Percentiles rank a stretch among this genome's conserved stretches.
Conservation (phyloP, 352 stramenopile species). For the Pythium guiyangense region DNA sequence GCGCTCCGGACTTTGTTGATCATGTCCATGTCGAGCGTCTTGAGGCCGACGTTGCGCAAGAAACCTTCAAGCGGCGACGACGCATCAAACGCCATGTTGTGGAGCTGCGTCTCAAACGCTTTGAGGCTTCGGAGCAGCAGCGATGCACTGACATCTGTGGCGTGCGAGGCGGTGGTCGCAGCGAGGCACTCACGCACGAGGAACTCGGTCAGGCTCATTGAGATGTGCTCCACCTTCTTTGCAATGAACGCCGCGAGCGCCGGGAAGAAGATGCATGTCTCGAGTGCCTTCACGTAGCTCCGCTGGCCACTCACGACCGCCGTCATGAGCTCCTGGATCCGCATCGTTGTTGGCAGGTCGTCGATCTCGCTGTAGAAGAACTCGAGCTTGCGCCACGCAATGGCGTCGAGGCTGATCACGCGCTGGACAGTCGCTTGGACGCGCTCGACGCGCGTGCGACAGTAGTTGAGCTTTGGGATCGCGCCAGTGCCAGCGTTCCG, state of each 20-base stretch:
- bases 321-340: conserved; percentile 10
- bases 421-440: conserved; percentile 10
- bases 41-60: conserved; percentile 13
- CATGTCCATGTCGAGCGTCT: conserved; percentile 14
- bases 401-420: conserved; percentile 9
- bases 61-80: conserved; percentile 11
- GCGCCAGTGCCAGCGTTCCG: conserved; percentile 7
- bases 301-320: conserved; percentile 8
- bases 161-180: neutral
- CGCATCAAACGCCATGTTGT: neutral
- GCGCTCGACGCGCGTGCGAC: conserved; percentile 10
- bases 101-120: conserved; percentile 1
- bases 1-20: conserved; percentile 13
- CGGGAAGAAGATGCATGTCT: conserved; percentile 13
- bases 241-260: conserved; percentile 6
- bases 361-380: conserved; percentile 14
- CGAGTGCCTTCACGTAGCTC: conserved; percentile 8
- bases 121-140: neutral
- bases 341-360: conserved; percentile 1
- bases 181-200: neutral
- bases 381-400: conserved; percentile 9
- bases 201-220: conserved; percentile 6
- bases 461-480: conserved; percentile 14
- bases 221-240: conserved; percentile 11
- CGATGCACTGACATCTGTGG: neutral